Base-by-base conservation (phyloP, 23 red algal genomes). In the Rhodosorus marinus region DNA sequence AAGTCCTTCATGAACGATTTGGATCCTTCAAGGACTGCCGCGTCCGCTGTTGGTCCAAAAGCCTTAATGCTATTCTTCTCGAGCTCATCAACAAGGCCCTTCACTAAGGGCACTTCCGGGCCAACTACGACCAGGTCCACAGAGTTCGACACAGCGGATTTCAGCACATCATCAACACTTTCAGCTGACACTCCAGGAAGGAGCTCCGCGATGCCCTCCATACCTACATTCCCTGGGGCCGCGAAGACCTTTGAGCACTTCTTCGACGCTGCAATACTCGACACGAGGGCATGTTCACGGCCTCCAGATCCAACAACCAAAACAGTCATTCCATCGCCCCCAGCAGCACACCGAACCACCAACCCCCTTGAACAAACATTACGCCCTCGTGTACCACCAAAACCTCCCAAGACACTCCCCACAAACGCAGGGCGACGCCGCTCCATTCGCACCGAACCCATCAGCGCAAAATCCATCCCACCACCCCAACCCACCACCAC, bases 1-100 rank as follows among this genome's bases (percentile, higher is more conserved):
- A 94, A 94, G 9, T 58, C 55, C 36, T 94, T 94, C 11, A 56
- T 60, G 51, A 73, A 94, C 1, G 62, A 69, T 57, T 94, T 94
- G 24, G 66, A 76, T 25, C 87, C 87, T 51, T 94, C 87, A 9
- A 94, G 58, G 30, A 48, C 49, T 11, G 87, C 59, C 23, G 87
- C 87, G 23, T 56, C 80, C 34, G 45, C 52, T 3, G 71, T 58
- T 15, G 87, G 87, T 28, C 87, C 87, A 35, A 94, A 94, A 23
- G 75, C 87, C 6, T 30, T 33, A 11, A 94, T 72, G 17, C 70
- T 43, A 14, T 52, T 53, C 29, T 62, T 50, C 27, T 11, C 33
- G 31, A 94, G 52, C 26, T 47, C 21, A 22, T 94, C 87, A n/a
- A 72, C 76, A 6, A 94, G 22, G 2, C 87, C 87, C 19, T 48